Conservation (phyloP, 2,329 filamentous ascomycete species). For the Lachnum nothofagi region DNA sequence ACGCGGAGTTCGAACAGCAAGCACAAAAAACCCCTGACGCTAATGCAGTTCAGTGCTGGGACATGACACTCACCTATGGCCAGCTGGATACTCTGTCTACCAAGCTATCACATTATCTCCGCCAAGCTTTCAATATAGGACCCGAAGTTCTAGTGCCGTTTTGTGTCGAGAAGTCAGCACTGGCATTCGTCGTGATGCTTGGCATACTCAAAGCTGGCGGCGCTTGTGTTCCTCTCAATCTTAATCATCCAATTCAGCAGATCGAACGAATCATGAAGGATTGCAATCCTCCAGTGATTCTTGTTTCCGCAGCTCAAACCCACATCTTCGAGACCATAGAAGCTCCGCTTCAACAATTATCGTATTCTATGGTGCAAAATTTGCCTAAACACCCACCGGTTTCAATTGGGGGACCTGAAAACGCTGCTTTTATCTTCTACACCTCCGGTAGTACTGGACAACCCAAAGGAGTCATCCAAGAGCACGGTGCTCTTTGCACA, state of each 20-base stretch:
- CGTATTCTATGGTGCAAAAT: neutral
- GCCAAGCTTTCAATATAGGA: no score
- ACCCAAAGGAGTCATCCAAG: conserved; percentile 25
- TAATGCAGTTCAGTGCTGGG: no score
- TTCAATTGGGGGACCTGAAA: no score
- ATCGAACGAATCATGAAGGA: neutral
- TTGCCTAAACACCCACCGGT: neutral
- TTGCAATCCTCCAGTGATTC: neutral
- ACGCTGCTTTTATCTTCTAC: conserved; percentile 1
- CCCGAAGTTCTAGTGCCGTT: conserved; percentile 14
- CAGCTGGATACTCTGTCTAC: no score
- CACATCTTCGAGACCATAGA: neutral
- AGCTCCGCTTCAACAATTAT: no score
- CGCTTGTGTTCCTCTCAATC: neutral
- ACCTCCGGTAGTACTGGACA: conserved; percentile 15
- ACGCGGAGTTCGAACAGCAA: no score
- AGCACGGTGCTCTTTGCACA: conserved; percentile 17
- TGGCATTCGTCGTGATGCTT: conserved; percentile 21
- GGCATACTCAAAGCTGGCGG: conserved; percentile 21
- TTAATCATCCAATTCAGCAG: neutral
- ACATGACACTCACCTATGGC: no score
- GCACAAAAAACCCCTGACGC: no score
- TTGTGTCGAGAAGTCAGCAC: conserved; percentile 22
- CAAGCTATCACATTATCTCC: no score
- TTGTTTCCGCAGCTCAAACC: neutral